Conservation (phyloP, 306 rosid species). For the Vicia sativa region DNA sequence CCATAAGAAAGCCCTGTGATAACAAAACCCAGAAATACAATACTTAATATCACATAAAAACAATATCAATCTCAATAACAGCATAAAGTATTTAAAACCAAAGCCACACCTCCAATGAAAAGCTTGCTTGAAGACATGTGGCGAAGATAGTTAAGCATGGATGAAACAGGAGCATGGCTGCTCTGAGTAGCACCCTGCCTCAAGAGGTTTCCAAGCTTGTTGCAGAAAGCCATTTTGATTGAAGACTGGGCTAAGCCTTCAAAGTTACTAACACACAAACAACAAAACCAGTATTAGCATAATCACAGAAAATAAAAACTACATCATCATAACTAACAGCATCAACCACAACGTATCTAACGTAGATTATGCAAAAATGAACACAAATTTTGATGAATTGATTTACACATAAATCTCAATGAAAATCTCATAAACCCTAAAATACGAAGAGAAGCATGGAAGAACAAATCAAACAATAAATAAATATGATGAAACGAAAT, state of each 20-base stretch:
- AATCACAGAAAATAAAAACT: background rate
- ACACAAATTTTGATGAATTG: too few relatives aligned
- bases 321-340: background rate
- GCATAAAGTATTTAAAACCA: background rate
- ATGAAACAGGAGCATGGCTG: conserved; percentile 50
- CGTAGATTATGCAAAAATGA: too few relatives aligned
- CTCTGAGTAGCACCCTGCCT: conserved; percentile 57
- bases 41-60: background rate
- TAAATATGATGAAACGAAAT: background rate
- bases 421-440: background rate
- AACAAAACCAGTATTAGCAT: conserved; percentile 5
- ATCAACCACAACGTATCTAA: too few relatives aligned
- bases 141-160: conserved; percentile 68
- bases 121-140: conserved; percentile 83
- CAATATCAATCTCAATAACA: background rate
- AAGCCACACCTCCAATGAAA: conserved; percentile 72
- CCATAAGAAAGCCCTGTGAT: conserved; percentile 70
- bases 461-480: background rate
- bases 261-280: background rate
- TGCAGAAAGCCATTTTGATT: conserved; percentile 53
- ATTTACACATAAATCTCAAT: too few relatives aligned
- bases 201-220: conserved; percentile 60
- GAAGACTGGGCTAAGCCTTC: background rate
- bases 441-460: background rate
- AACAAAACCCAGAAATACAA: background rate